Conservation (phyloP, 2,329 filamentous ascomycete genomes). For the Sarocladiaceae sp. region DNA sequence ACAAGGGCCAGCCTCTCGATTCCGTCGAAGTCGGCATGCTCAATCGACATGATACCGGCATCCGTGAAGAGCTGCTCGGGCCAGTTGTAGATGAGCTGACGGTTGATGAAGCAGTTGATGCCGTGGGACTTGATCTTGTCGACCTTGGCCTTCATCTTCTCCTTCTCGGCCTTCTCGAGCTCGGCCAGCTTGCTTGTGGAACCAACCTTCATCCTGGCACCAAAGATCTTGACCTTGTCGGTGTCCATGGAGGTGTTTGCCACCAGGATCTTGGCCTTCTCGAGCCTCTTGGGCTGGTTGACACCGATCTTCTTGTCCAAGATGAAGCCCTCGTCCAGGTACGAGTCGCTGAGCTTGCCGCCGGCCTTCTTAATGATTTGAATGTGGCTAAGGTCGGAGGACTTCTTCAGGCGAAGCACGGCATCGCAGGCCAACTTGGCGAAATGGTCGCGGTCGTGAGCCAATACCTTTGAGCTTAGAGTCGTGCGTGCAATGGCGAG, state of each 20-base stretch:
- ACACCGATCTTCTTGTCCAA: conserved; percentile 98
- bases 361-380: conserved; percentile 99
- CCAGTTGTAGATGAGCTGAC: conserved; percentile 99
- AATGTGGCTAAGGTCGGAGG: conserved; percentile 92
- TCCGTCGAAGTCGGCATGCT: conserved; percentile 98
- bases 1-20: conserved; percentile 93
- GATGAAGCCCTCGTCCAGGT: conserved; percentile 97
- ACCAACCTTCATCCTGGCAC: conserved; percentile 91
- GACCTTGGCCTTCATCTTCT: conserved; percentile 99
- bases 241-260: conserved; percentile 99
- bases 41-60: conserved; percentile 95
- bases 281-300: conserved; percentile 93
- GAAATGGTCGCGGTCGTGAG: conserved; percentile 91
- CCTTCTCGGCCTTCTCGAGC: conserved; percentile 93
- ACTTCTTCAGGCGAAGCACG: conserved; percentile 81
- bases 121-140: conserved; percentile 98
- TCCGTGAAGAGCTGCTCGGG: conserved; percentile 98
- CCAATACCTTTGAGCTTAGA: conserved; percentile 92
- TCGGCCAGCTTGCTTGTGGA: conserved; percentile 97
- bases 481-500: conserved; percentile 89
- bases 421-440: conserved; percentile 84
- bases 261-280: conserved; percentile 96
- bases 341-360: conserved; percentile 94
- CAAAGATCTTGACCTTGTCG: conserved; percentile 99
- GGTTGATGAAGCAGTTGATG: conserved; percentile 99